A percentile compares a stretch with the other conserved stretches of the same genome.
Evolutionary conservation across 2,329 filamentous ascomycete species (phyloP).

Genomic region (Fusarium stilboides): DNA sequence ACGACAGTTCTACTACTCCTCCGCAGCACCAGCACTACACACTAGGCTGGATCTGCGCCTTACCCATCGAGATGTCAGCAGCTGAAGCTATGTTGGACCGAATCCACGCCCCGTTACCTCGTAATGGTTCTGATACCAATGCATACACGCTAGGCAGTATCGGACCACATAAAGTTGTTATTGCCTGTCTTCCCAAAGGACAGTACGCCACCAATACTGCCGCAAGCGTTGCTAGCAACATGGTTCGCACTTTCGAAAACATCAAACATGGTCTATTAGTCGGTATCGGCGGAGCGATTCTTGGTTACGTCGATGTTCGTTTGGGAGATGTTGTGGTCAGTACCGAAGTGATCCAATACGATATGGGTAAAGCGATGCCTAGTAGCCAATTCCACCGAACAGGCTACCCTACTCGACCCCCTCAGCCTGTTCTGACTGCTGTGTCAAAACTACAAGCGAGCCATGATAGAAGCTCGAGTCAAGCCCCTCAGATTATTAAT

Average conservation of each 20-base stretch:
- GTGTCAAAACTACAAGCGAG: conserved; percentile 30
- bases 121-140: conserved; percentile 40
- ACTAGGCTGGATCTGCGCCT: conserved; percentile 53
- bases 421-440: background rate
- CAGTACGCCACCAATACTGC: conserved; percentile 46
- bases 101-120: conserved; percentile 17
- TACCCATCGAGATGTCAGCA: conserved; percentile 49
- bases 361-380: conserved; percentile 41
- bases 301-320: conserved; percentile 35
- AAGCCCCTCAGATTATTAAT: background rate
- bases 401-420: background rate
- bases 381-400: conserved; percentile 14
- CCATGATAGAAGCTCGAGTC: background rate
- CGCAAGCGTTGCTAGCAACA: conserved; percentile 40
- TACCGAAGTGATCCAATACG: conserved; percentile 46
- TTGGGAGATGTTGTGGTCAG: conserved; percentile 50
- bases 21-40: conserved; percentile 41
- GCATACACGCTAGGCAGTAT: conserved; percentile 45
- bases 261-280: conserved; percentile 41
- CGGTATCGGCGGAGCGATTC: conserved; percentile 43
- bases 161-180: conserved; percentile 44
- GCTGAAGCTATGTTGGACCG: conserved; percentile 50
- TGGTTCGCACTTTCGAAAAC: conserved; percentile 59
- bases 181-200: conserved; percentile 43
- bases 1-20: rapidly evolving